phyloP scores from a whole-genome alignment of 2,329 filamentous ascomycete species.

The Ramularia endophylla region DNA sequence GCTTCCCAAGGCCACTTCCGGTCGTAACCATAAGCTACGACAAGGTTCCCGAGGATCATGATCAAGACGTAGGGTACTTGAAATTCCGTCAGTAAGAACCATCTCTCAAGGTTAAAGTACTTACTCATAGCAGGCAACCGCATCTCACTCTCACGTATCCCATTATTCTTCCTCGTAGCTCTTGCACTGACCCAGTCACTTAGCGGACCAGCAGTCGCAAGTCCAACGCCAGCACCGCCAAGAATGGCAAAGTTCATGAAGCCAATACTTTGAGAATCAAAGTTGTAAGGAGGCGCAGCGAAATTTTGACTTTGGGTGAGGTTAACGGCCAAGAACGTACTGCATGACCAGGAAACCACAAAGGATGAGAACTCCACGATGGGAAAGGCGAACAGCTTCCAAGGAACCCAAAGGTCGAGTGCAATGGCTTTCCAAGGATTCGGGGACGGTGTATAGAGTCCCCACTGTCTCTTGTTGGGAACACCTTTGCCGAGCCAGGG shows the following conservation, averaged over 20 bases:
- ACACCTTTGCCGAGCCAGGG: constrained; percentile 51
- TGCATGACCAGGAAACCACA: constrained; percentile 55
- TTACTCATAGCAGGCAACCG: constrained; percentile 42
- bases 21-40: constrained; percentile 38
- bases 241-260: constrained; percentile 55
- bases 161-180: constrained; percentile 48
- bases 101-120: constrained; percentile 1
- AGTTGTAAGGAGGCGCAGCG: constrained; percentile 51
- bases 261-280: constrained; percentile 44
- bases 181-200: constrained; percentile 53
- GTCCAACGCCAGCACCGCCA: constrained; percentile 49
- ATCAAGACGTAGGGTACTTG: constrained; percentile 51
- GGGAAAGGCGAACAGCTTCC: constrained; percentile 57
- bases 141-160: constrained; percentile 56
- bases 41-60: constrained; percentile 53
- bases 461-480: constrained; percentile 50
- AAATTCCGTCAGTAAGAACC: not conserved
- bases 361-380: constrained; percentile 59
- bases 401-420: constrained; percentile 54
- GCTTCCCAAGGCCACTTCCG: constrained; percentile 45
- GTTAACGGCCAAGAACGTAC: constrained; percentile 54
- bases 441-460: constrained; percentile 45
- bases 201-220: constrained; percentile 50
- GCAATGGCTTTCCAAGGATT: constrained; percentile 43
- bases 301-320: constrained; percentile 52